Conservation (phyloP, 306 rosid genomes). For the Astragalus membranaceus region DNA sequence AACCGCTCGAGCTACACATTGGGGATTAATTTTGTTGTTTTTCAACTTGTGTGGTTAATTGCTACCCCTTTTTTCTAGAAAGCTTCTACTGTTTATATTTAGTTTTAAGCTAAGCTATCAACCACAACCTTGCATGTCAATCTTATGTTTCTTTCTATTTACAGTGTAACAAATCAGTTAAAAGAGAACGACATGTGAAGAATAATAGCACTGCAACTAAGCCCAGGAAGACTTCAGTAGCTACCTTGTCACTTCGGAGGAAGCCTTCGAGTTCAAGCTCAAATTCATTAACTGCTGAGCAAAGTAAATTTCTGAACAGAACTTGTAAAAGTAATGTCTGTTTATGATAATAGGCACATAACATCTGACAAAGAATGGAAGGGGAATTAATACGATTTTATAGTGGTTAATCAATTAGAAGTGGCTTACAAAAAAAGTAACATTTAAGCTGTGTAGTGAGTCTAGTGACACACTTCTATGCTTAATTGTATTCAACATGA, state of each 20-base stretch:
- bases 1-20: too few relatives aligned
- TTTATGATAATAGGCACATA: not conserved
- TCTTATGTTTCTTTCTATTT: constrained; percentile 12
- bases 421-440: not conserved
- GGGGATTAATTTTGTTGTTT: not conserved
- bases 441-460: not conserved
- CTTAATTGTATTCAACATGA: not conserved
- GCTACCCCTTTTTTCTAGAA: not conserved
- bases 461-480: not conserved
- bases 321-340: not conserved
- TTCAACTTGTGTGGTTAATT: not conserved
- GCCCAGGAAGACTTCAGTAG: not conserved
- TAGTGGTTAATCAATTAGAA: not conserved
- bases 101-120: not conserved
- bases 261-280: not conserved
- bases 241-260: not conserved
- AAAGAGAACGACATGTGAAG: not conserved
- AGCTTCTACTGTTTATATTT: not conserved
- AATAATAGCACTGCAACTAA: not conserved
- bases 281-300: not conserved
- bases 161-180: not conserved
- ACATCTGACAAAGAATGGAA: not conserved
- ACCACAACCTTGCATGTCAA: not conserved
- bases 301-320: constrained; percentile 15
- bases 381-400: not conserved